Evolutionary conservation across 2,329 filamentous ascomycete species (phyloP).

Genomic region (Paracoccidioides brasiliensis): DNA sequence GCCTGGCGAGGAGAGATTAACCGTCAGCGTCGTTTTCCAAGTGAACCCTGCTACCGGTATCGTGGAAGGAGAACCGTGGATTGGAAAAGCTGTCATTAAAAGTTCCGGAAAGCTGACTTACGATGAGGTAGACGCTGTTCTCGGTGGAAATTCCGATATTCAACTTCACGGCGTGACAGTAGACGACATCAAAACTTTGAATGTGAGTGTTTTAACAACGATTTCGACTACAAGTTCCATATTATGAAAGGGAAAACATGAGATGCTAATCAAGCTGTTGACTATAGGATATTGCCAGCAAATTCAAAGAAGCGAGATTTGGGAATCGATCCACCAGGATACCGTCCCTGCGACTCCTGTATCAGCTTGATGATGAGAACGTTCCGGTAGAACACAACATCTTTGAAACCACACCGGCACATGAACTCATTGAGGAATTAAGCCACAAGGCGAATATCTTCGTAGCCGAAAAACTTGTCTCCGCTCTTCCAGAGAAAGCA

Average conservation of each 20-base stretch:
- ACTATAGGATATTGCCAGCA: conserved; percentile 62
- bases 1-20: conserved; percentile 78
- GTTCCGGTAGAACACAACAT: conserved; percentile 94
- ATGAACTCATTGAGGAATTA: conserved; percentile 90
- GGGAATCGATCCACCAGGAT: conserved; percentile 67
- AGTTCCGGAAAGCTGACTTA: conserved; percentile 77
- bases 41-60: conserved; percentile 74
- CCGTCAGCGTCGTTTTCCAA: conserved; percentile 85
- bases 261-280: background rate
- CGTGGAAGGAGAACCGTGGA: conserved; percentile 78
- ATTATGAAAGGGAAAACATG: background rate
- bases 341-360: conserved; percentile 73
- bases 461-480: conserved; percentile 70
- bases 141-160: conserved; percentile 50
- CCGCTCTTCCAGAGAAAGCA: conserved; percentile 78
- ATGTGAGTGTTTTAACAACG: conserved; percentile 37
- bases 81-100: conserved; percentile 87
- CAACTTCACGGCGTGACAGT: conserved; percentile 53
- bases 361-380: conserved; percentile 95
- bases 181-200: conserved; percentile 69
- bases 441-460: conserved; percentile 85
- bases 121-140: conserved; percentile 69
- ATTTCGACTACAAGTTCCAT: background rate
- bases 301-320: conserved; percentile 79
- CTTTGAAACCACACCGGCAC: conserved; percentile 77